Percentiles rank a stretch among this genome's conserved stretches.
Evolutionary conservation across 208 protist species (phyloP).

Genomic region (Angomonas ambiguus): DNA sequence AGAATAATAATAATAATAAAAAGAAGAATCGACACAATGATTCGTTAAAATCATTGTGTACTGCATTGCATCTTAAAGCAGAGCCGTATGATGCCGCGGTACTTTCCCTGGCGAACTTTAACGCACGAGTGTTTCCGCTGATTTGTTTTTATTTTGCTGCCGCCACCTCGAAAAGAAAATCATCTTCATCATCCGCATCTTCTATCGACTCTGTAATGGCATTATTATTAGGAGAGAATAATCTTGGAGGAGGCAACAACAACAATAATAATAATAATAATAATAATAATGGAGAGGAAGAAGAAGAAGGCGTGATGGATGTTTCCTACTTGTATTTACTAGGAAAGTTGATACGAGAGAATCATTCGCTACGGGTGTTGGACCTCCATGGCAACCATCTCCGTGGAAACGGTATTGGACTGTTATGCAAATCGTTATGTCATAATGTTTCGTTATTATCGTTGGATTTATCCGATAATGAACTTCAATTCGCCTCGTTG

Average conservation of each 20-base stretch:
- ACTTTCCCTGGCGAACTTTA: constrained; percentile 41
- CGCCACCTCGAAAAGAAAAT: constrained; percentile 6
- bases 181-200: not conserved
- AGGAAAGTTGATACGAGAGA: constrained; percentile 63
- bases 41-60: constrained; percentile 49
- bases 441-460: constrained; percentile 72
- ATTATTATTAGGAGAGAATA: constrained; percentile 18
- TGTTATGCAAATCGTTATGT: constrained; percentile 81
- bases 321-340: constrained; percentile 45
- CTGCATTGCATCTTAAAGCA: constrained; percentile 49
- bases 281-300: too few relatives aligned
- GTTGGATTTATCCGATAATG: constrained; percentile 74
- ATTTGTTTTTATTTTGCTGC: constrained; percentile 54
- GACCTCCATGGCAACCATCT: constrained; percentile 74
- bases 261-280: constrained; percentile 12
- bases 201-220: too few relatives aligned
- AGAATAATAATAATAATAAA: too few relatives aligned
- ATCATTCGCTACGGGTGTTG: constrained; percentile 72
- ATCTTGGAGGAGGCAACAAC: constrained; percentile 16
- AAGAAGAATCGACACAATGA: constrained; percentile 51
- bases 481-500: constrained; percentile 25
- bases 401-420: constrained; percentile 69
- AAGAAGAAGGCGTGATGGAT: constrained; percentile 32
- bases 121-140: constrained; percentile 59
- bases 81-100: constrained; percentile 51